phyloP scores from a whole-genome alignment of 2,329 filamentous ascomycete species.

The Fusarium falciforme region DNA sequence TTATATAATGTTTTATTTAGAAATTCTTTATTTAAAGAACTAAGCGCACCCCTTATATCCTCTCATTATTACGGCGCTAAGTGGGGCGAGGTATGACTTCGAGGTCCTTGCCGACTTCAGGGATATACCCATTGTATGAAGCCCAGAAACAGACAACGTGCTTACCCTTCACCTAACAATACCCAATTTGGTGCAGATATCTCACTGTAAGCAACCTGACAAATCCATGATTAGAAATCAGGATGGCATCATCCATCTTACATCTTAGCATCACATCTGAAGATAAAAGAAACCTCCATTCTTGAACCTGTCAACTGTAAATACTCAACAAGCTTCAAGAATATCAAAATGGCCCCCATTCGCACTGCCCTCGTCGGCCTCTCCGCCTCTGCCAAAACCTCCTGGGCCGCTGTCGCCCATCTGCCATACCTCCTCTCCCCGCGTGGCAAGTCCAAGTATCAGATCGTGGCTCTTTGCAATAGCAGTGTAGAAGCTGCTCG shows the following conservation, averaged over 20 bases:
- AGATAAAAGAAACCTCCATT: not conserved
- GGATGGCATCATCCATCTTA: not conserved
- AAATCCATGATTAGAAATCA: conserved; percentile 21
- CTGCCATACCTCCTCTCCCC: conserved; percentile 68
- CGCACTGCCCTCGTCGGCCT: conserved; percentile 69
- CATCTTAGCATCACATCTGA: not conserved
- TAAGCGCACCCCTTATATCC: too few relatives aligned
- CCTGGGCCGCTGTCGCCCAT: conserved; percentile 68
- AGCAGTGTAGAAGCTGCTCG: conserved; percentile 57
- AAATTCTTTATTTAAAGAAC: too few relatives aligned
- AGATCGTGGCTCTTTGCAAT: conserved; percentile 65
- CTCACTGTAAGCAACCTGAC: not conserved
- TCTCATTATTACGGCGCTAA: too few relatives aligned
- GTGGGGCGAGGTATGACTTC: too few relatives aligned
- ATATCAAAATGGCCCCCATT: conserved; percentile 58
- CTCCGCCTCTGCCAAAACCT: conserved; percentile 60
- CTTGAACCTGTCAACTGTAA: not conserved
- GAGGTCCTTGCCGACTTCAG: too few relatives aligned
- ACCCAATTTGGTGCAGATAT: not conserved
- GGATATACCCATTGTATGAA: not conserved
- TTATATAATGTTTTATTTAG: too few relatives aligned
- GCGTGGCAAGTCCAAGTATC: conserved; percentile 54
- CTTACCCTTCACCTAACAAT: not conserved
- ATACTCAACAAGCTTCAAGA: not conserved
- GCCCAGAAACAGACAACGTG: not conserved